Evolutionary conservation across 192 early-diverging fungal species (phyloP), one percentile per base, ranked within the genome.

Genomic region (Chytriomyces confervae): DNA sequence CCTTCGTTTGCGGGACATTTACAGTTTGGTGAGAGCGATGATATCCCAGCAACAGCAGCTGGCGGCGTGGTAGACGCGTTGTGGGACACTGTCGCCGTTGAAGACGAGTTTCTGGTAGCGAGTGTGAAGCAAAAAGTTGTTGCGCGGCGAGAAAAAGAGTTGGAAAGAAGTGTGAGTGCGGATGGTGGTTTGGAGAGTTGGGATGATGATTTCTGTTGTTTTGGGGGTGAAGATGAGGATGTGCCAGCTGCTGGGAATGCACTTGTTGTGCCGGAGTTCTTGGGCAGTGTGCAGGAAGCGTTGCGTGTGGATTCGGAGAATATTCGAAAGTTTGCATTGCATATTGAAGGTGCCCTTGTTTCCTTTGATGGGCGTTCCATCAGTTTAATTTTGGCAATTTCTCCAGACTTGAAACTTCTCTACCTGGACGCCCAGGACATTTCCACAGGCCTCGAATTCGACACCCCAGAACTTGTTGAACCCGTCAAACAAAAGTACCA

Each of bases 121-220:
- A 75, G 50, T 49, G 69, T 73, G 69, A 76, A 49, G 72, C 67
- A 69, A 48, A 75, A 74, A 51, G 70, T 65, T 20, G 47, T 57
- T 23, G 47, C 20, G 10, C 9, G 67, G 72, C 71, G 60, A 49
- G 76, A 66, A 76, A 80, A 50, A 76, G 76, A 72, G 78, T 70
- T 77, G 49, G 72, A 62, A 48, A 70, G 72, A 62, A 73, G 71
- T 50, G 70, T 53, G 65, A 65, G 53, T 24, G 73, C 66, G 44
- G 50, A 79, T 13, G 77, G 46, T 11, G 77, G 77, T 53, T 50
- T 69, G 65, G 83, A 84, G 70, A 84, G 80, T 65, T 84, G 83
- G 83, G 83, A 84, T 70, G 83, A 81, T 71, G 83, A 84, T 68
- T 84, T 84, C 69, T 57, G 53, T 57, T 57, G 53, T 3, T 69